A percentile compares a stretch with the other conserved stretches of the same genome.
These are phyloP conservation scores for Parascedosporium putredinis DNA, from an alignment of 2,329 filamentous ascomycete species.

Conservation along the genomic window DNA sequence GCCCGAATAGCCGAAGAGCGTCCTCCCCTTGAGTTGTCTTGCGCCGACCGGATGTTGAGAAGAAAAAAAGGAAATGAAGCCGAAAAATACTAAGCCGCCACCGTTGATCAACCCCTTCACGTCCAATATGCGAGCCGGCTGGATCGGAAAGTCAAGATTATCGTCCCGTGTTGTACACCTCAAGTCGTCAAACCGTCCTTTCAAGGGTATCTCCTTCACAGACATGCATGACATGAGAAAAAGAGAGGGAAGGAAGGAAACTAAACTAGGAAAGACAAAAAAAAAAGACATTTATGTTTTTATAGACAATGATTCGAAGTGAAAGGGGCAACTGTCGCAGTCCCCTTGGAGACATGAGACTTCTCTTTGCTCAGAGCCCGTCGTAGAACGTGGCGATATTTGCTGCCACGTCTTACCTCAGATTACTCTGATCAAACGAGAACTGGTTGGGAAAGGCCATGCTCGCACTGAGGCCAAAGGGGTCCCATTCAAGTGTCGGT, in stretches of 20 bases:
- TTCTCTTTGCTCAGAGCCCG: neutral
- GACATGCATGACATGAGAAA: neutral
- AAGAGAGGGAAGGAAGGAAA: no score
- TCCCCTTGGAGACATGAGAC: neutral
- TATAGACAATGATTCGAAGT: neutral
- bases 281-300: neutral
- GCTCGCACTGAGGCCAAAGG: slow-evolving; percentile 84
- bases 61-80: neutral
- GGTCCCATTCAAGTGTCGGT: slow-evolving; percentile 82
- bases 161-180: neutral
- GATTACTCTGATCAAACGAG: slow-evolving; percentile 56
- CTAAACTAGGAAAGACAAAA: no score
- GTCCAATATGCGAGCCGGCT: neutral
- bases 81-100: neutral
- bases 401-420: slow-evolving; percentile 22
- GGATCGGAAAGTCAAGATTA: slow-evolving; percentile 1
- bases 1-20: no score
- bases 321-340: neutral
- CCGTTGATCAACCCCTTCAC: neutral
- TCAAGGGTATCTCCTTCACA: neutral
- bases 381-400: neutral
- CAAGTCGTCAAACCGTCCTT: neutral
- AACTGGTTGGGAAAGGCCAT: slow-evolving; percentile 90
- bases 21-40: no score
- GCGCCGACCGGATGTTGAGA: no score